Evolutionary conservation across 441 rosid species (phyloP), one percentile per base, ranked within the genome.

Genomic region (Pelargonium cotyledonis): DNA sequence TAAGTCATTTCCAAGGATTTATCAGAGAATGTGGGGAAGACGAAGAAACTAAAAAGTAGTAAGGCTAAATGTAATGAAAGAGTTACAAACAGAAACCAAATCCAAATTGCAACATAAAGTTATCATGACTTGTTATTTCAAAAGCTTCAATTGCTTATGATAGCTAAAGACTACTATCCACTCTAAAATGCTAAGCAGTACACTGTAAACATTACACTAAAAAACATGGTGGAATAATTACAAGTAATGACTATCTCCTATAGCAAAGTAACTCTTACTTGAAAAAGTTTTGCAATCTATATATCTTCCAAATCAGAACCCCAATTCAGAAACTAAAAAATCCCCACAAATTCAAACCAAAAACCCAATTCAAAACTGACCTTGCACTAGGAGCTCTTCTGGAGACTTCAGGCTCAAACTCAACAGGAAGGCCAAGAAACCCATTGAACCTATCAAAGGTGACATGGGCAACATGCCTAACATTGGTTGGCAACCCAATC

Each of bases 381-480:
- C 96, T 91, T 85, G 96, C 97, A 68, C 96, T 94, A 40, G 97
- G 98, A 23, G 81, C 89, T 73, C 81, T 86, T 49, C 74, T 71
- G 57, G 91, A 88, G 31, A 93, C 79, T 64, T 93, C 90, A 55
- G 92, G 98, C 86, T 89, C 88, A 16, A 93, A 85, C 73, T 91
- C 98, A 58, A 87, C 75, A 49, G 98, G 98, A 73, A 93, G 85
- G 75, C 98, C 98, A 29, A 93, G 92, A 79, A 93, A 93, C 18
- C 98, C 98, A 71, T 91, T 83, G 73, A 93, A 93, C 26, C 93
- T 85, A 68, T 93, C 98, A 70, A 89, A 91, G 29, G 98, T 93
- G 73, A 91, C 97, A 74, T 93, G 97, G 16, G 96, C 89, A 70
- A 91, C 88, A 79, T 93, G 98, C 75, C 85, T 85, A 49, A 93